Base-by-base conservation (phyloP, 331 rosid species). In the Cydonia oblonga region DNA sequence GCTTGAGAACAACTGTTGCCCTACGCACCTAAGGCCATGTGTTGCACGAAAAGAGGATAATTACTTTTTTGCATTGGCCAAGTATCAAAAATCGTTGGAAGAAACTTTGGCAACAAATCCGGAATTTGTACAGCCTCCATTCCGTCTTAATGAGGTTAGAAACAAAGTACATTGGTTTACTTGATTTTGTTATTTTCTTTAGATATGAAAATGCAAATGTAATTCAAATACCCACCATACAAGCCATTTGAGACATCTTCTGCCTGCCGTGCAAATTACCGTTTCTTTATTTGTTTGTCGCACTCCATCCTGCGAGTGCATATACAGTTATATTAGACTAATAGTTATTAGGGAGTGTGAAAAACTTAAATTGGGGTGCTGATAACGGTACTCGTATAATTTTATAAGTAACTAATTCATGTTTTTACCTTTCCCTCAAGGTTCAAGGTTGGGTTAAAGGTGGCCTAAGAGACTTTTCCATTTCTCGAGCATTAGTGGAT, bases 401-500 rank as follows among this genome's bases (percentile, higher is more conserved):
- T 28, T 1, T 30, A 38, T 40, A 54, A 60, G 61, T 6, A 53
- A 7, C 23, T 79, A 60, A 61, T 25, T 16, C 24, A 20, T 63
- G 35, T 1, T 29, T 29, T 56, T 23, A 23, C 26, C 46, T 42
- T 66, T 68, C 77, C 75, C 66, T 87, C 58, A 82, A 93, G 98
- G 98, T 93, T 72, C 98, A 93, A 89, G 69, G 92, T 84, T 93
- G 98, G 98, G 83, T 93, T 78, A 87, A 79, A 85, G 78, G 87
- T 78, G 97, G 98, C 79, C 82, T 93, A 67, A 84, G 83, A 71
- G 98, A 93, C 85, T 93, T 93, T 67, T 93, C 98, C 73, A 88
- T 93, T 80, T 93, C 98, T 44, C 90, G 98, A 76, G 90, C 98
- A 85, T 84, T 92, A 14, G 98, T 93, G 68, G 98, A 91, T 69